Base-by-base conservation (phyloP, 257 asterid species). In the Avicennia marina region DNA sequence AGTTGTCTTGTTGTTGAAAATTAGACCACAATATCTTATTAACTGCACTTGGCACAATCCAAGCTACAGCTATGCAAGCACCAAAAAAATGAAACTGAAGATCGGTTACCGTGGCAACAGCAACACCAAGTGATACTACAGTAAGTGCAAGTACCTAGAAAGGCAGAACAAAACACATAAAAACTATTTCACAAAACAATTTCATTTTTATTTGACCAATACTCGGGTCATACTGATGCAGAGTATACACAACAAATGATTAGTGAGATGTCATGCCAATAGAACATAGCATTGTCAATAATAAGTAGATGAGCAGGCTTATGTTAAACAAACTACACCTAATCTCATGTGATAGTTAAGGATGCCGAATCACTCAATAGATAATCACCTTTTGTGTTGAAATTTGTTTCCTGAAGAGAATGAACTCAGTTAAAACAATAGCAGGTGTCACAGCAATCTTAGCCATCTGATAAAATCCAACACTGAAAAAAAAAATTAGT, bases 381-480 rank as follows among this genome's bases (percentile, higher is more conserved):
- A 43, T 6, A 43, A 12, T 60, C 75, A 93, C 98, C 98, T 89
- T 93, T 66, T 13, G 56, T 49, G 65, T 62, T 9, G 95, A 78
- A 65, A 86, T 84, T 63, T 52, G 80, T 71, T 89, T 93, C 75
- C 69, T 66, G 66, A 93, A 84, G 62, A 84, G 68, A 59, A 86
- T 49, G 57, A 93, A 93, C 71, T 89, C 97, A 40, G 97, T 87
- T 60, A 89, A 72, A 59, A 93, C 95, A 54, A 93, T 89, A 25
- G 95, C 97, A 1, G 97, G 97, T 16, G 98, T 89, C 56, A 93
- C 98, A 55, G 98, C 94, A 61, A 93, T 89, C 79, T 93, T 93
- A 48, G 98, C 97, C 97, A 93, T 93, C 90, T 93, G 98, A 71
- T 93, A 93, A 76, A 93, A 93, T 56, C 98, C 97, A 22, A 93